phyloP scores from a whole-genome alignment of 768 basidiomycete genomes.

The Phlebiopsis gigantea region DNA sequence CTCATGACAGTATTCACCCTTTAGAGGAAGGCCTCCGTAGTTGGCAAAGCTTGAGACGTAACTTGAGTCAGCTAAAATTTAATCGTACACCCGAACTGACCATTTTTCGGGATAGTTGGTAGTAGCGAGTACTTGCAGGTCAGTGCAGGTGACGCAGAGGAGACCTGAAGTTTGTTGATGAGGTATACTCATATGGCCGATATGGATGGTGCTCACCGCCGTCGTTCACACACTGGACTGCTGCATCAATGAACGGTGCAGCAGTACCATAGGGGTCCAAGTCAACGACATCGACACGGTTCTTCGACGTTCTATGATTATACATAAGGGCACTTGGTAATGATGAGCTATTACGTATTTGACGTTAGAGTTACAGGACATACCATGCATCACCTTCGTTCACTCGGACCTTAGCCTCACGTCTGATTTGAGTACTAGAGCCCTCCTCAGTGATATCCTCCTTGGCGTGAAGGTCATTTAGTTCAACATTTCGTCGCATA shows the following conservation, averaged over 20 bases:
- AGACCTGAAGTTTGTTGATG: slow-evolving; percentile 66
- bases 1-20: slow-evolving; percentile 96
- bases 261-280: slow-evolving; percentile 98
- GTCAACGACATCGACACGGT: slow-evolving; percentile 91
- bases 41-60: slow-evolving; percentile 68
- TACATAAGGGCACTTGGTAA: slow-evolving; percentile 81
- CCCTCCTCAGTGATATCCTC: background rate
- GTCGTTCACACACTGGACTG: slow-evolving; percentile 83
- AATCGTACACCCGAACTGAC: slow-evolving; percentile 33
- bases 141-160: slow-evolving; percentile 94
- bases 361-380: slow-evolving; percentile 15
- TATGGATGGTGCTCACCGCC: slow-evolving; percentile 54
- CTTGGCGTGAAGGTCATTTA: slow-evolving; percentile 61
- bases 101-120: slow-evolving; percentile 97
- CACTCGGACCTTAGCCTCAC: slow-evolving; percentile 55
- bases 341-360: background rate
- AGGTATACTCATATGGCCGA: background rate
- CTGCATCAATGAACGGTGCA: slow-evolving; percentile 93
- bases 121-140: slow-evolving; percentile 89
- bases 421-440: slow-evolving; percentile 20
- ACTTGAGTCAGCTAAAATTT: background rate
- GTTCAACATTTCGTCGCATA: too few species aligned
- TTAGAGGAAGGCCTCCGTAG: slow-evolving; percentile 87
- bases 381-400: slow-evolving; percentile 96
- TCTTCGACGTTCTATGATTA: slow-evolving; percentile 65